These are phyloP conservation scores for Pythium monospermum DNA, from an alignment of 352 stramenopile species.

Conservation along the genomic window DNA sequence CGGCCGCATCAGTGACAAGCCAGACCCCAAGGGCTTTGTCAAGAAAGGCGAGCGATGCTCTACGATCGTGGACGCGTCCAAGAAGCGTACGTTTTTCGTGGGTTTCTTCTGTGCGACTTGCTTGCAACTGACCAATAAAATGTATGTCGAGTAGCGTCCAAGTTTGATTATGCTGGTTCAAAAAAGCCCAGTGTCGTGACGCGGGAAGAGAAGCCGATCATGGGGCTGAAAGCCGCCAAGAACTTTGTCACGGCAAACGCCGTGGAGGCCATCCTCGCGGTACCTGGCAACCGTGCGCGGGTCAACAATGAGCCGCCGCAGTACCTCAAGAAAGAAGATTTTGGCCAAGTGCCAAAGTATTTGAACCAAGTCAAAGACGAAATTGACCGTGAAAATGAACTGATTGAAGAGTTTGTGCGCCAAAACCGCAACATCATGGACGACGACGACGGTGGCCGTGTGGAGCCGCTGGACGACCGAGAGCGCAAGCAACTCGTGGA, in stretches of 20 bases:
- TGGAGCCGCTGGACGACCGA: conserved; percentile 78
- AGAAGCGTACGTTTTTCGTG: conserved; percentile 36
- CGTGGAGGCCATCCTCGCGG: conserved; percentile 87
- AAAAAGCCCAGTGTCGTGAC: conserved; percentile 75
- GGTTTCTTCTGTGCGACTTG: background rate
- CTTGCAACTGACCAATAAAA: conserved; percentile 24
- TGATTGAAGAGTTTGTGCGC: conserved; percentile 90
- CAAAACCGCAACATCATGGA: conserved; percentile 87
- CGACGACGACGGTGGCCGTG: conserved; percentile 45
- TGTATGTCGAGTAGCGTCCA: conserved; percentile 38
- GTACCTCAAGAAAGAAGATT: conserved; percentile 90
- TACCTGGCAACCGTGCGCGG: conserved; percentile 53
- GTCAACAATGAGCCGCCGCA: conserved; percentile 61
- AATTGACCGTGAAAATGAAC: conserved; percentile 89
- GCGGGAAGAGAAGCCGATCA: conserved; percentile 86
- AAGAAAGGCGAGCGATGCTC: conserved; percentile 64
- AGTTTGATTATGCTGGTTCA: conserved; percentile 61
- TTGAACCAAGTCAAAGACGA: conserved; percentile 90
- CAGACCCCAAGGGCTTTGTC: conserved; percentile 66
- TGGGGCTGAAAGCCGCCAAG: conserved; percentile 89
- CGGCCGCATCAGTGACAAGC: conserved; percentile 47
- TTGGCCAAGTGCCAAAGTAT: conserved; percentile 90
- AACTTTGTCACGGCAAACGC: conserved; percentile 94
- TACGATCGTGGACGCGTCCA: conserved; percentile 38
- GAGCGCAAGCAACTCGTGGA: conserved; percentile 84